Conservation (phyloP, 2,329 filamentous ascomycete genomes). For the Cladosporium austrohemisphaericum region DNA sequence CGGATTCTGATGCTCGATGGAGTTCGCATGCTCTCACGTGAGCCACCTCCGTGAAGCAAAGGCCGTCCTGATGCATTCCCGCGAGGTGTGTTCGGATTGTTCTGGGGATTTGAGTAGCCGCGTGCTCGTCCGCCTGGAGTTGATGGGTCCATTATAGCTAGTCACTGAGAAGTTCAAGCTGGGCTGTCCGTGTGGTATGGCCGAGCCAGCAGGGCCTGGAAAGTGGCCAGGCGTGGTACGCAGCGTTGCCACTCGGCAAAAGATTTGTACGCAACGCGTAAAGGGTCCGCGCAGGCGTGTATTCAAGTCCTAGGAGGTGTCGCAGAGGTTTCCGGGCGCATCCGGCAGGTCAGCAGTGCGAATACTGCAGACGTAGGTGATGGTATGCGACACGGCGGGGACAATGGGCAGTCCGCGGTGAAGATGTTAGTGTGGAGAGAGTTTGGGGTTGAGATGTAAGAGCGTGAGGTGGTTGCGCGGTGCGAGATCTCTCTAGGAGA, state of each 20-base stretch:
- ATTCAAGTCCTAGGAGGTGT: neutral
- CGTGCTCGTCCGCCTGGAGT: neutral
- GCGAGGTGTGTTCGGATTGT: neutral
- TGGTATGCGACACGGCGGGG: neutral
- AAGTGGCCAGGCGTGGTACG: neutral
- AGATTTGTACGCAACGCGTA: neutral
- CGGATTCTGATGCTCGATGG: slow-evolving; percentile 33
- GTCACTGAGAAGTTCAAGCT: neutral
- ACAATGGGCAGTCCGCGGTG: neutral
- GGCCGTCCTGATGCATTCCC: neutral
- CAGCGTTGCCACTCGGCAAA: neutral
- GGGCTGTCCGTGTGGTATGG: neutral
- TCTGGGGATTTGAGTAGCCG: slow-evolving; percentile 8
- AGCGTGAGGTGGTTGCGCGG: neutral
- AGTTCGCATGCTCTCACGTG: slow-evolving; percentile 29
- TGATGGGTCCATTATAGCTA: slow-evolving; percentile 2
- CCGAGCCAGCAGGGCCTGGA: neutral
- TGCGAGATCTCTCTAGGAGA: neutral
- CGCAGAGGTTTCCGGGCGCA: neutral
- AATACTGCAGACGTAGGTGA: neutral
- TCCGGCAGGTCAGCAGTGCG: neutral
- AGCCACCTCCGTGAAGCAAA: slow-evolving; percentile 13
- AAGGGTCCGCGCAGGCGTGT: neutral
- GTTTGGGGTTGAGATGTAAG: neutral
- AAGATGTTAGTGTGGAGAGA: neutral